phyloP scores from a whole-genome alignment of 177 flowering plant species.

The Tripterygium wilfordii region DNA sequence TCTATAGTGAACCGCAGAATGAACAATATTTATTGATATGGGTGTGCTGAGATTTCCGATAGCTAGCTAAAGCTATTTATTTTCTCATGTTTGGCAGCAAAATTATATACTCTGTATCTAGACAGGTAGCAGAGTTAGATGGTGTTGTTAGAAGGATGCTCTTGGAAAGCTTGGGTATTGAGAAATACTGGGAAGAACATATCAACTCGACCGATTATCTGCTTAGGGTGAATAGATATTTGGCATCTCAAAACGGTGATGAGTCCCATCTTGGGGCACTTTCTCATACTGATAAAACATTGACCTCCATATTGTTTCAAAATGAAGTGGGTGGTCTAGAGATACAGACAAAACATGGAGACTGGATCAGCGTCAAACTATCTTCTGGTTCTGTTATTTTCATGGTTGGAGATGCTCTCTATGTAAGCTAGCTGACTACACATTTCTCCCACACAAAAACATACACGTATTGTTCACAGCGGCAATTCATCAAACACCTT shows the following conservation, averaged over 20 bases:
- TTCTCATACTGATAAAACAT: conserved; percentile 27
- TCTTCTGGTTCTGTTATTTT: conserved; percentile 16
- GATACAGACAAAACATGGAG: conserved; percentile 19
- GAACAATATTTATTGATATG: too few relatives aligned
- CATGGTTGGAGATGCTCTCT: conserved; percentile 24
- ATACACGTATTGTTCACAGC: too few relatives aligned
- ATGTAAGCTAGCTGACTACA: neutral
- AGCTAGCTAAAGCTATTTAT: neutral
- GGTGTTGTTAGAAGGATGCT: conserved; percentile 11
- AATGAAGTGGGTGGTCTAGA: conserved; percentile 20
- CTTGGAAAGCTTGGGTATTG: conserved; percentile 21
- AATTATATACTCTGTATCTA: too few relatives aligned
- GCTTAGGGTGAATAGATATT: conserved; percentile 19
- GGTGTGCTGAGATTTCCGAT: too few relatives aligned
- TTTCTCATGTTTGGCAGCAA: neutral
- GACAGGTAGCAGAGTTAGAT: neutral
- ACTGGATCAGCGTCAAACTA: conserved; percentile 22
- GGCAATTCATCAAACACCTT: too few relatives aligned
- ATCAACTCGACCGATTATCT: conserved; percentile 13
- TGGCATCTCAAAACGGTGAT: conserved; percentile 13
- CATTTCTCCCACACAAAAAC: neutral
- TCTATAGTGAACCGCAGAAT: too few relatives aligned
- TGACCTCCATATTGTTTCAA: conserved; percentile 18
- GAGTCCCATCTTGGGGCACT: conserved; percentile 16
- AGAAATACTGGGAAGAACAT: conserved; percentile 21